A percentile compares a stretch with the other conserved stretches of the same genome.
phyloP scores from a whole-genome alignment of 176 grass and related monocot species.

The Canna indica region DNA sequence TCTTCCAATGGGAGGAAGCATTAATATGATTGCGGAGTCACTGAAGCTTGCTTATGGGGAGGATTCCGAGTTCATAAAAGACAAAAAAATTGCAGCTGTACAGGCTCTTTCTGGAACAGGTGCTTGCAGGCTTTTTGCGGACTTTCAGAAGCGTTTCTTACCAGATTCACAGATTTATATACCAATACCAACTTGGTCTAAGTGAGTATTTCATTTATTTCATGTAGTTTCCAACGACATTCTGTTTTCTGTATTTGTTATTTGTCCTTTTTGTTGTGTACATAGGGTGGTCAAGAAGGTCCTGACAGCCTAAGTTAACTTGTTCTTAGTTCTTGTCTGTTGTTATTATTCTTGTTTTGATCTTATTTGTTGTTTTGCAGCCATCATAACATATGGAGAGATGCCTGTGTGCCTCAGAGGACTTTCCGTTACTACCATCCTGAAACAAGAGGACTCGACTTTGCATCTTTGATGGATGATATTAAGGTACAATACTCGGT shows the following conservation, averaged over 20 bases:
- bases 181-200: constrained; percentile 85
- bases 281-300: background rate
- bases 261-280: background rate
- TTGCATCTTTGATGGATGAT: constrained; percentile 79
- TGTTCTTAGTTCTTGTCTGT: background rate
- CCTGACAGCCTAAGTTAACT: background rate
- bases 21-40: constrained; percentile 74
- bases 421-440: constrained; percentile 75
- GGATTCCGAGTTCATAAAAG: constrained; percentile 73
- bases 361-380: constrained; percentile 34
- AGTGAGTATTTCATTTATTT: constrained; percentile 42
- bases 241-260: constrained; percentile 4
- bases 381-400: constrained; percentile 95
- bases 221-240: background rate
- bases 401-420: constrained; percentile 72
- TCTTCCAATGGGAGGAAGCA: constrained; percentile 91
- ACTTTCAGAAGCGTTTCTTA: constrained; percentile 88
- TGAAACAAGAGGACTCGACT: constrained; percentile 78
- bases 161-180: constrained; percentile 92
- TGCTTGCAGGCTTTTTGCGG: constrained; percentile 85
- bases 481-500: constrained; percentile 52
- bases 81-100: constrained; percentile 76
- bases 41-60: constrained; percentile 81
- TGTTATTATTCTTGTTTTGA: background rate
- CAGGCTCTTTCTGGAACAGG: constrained; percentile 89